Evolutionary conservation across 768 basidiomycete genomes (phyloP), one percentile per base, ranked within the genome.

Genomic region (Sporobolomyces phaffii): DNA sequence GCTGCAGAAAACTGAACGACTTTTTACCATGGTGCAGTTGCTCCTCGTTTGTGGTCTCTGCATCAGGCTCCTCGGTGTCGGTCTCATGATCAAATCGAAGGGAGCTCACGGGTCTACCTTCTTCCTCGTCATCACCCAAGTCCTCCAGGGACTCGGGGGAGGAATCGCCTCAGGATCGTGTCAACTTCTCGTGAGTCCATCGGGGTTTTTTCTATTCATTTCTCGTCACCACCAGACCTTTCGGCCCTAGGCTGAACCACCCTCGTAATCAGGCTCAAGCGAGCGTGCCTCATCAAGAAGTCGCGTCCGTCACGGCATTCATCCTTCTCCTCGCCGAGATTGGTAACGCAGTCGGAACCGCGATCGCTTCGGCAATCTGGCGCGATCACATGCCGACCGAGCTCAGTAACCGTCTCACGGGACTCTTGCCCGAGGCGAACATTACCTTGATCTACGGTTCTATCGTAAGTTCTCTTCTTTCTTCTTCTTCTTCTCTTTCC

Each of bases 91-190:
- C 67, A 83, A 83, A 72, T 85, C 87, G 7, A 82, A 85, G 22
- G 86, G 86, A 18, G 83, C 85, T 3, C 78, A 83, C 64, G 70
- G 59, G 24, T 60, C 82, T 80, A 36, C 76, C 45, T 73, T 54
- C 59, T 76, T 79, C 60, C 80, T 88, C 33, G 84, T 88, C 6
- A 80, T 83, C 77, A 84, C 82, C 26, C 88, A 90, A 71, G 76
- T 88, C 54, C 79, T 90, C 20, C 87, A 88, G 77, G 88, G 87
- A 51, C 78, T 85, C 13, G 88, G 88, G 22, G 88, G 88, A 18
- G 88, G 87, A 20, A 81, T 89, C 62, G 86, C 86, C 9, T 74
- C 77, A 28, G 75, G 77, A 50, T 70, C 75, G 3, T 69, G 72
- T 20, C 78, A 80, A 60, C 71, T 78, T 47, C 74, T 77, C 20